phyloP scores from a whole-genome alignment of 2,329 filamentous ascomycete genomes.

The Alternaria infectoria region DNA sequence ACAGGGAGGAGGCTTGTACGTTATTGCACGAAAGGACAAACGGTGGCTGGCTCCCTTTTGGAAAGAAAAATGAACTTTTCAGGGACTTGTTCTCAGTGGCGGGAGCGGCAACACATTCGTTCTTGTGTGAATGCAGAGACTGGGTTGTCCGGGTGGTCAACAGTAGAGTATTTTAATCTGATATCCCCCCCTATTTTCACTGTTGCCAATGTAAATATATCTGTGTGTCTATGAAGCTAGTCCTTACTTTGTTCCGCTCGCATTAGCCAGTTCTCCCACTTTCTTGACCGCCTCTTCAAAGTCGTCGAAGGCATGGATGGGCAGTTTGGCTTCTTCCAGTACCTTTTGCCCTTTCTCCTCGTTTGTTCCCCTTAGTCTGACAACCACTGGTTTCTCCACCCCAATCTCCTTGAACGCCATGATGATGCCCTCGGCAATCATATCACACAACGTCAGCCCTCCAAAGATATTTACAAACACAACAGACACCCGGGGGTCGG shows the following conservation, averaged over 20 bases:
- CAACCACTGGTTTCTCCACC: conserved; percentile 72
- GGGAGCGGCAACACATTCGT: conserved; percentile 19
- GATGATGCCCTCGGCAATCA: conserved; percentile 79
- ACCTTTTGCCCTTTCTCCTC: conserved; percentile 73
- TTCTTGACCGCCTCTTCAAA: conserved; percentile 69
- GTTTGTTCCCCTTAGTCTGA: conserved; percentile 76
- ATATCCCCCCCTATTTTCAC: conserved; percentile 11
- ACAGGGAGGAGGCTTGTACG: conserved; percentile 10
- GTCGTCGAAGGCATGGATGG: conserved; percentile 73
- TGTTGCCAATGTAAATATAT: background rate
- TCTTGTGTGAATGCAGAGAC: conserved; percentile 10
- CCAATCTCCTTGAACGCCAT: conserved; percentile 73
- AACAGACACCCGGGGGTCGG: conserved; percentile 73
- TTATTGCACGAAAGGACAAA: conserved; percentile 9
- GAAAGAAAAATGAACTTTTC: background rate
- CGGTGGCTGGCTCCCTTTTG: conserved; percentile 11
- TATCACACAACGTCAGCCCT: conserved; percentile 74
- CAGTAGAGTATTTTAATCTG: conserved; percentile 31
- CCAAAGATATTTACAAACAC: conserved; percentile 77
- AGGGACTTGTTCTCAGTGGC: conserved; percentile 1
- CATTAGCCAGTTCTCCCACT: conserved; percentile 40
- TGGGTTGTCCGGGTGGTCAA: conserved; percentile 13
- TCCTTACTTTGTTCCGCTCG: background rate
- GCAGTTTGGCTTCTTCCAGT: conserved; percentile 71
- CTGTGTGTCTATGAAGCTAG: background rate